Evolutionary conservation across 2,329 filamentous ascomycete genomes (phyloP), one percentile per base, ranked within the genome.

Genomic region (Neonectria neomacrospora): DNA sequence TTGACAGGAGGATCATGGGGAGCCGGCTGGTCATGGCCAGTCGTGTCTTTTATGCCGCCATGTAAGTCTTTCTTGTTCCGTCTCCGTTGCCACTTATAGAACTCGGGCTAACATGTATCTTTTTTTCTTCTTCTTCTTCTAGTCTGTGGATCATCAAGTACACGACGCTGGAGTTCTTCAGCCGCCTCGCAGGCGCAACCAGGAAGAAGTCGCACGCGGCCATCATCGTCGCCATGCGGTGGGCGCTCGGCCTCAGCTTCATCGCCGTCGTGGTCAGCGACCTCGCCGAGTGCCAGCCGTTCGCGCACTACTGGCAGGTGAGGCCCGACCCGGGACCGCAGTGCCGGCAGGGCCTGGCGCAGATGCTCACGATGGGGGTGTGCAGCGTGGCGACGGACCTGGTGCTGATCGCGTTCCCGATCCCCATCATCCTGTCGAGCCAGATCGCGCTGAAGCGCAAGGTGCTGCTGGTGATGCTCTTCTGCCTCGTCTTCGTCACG

Each of bases 81-180:
- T n/a, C n/a, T n/a, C n/a, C n/a, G n/a, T n/a, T n/a, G 4, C 34
- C n/a, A 34, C 22, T 41, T 28, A 32, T 5, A 20, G 51, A 8
- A 8, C 9, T 20, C 37, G 22, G 32, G 45, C 58, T 62, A 67
- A n/a, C n/a, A n/a, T n/a, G n/a, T n/a, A n/a, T n/a, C n/a, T n/a
- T n/a, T n/a, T n/a, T n/a, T n/a, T n/a, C n/a, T n/a, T n/a, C n/a
- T n/a, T 26, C 23, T 26, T 9, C 28, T 5, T 30, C 8, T 71
- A 95, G 92, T 71, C 89, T 97, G 57, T 97, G 94, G 94, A 90
- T 90, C 68, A 87, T 94, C 67, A 97, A 97, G 77, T 87, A 91
- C 72, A 93, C 94, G 10, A 91, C 97, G 37, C 90, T 93, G 60
- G 93, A 97, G 76, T 97, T 97, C 75, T 89, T 97, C 71, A 91